These are phyloP conservation scores for Colletotrichum lupini DNA, from an alignment of 2,329 filamentous ascomycete genomes.

Conservation along the genomic window DNA sequence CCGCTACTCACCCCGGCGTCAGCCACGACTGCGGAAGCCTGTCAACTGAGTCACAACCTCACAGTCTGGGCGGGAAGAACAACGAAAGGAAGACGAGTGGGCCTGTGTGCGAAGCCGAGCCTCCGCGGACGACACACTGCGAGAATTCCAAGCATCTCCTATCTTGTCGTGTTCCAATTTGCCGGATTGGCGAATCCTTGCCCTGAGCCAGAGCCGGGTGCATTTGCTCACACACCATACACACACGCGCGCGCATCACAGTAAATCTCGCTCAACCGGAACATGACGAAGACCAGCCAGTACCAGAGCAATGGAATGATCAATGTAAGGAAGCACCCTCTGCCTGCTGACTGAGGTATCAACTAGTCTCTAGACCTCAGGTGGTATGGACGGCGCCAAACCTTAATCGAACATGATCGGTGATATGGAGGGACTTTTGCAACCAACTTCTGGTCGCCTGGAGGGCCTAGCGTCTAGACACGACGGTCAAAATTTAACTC, in stretches of 20 bases:
- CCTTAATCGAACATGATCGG: conserved; percentile 32
- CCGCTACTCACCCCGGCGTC: conserved; percentile 24
- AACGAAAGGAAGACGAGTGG: conserved; percentile 9
- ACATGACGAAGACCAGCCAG: neutral
- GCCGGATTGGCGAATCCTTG: neutral
- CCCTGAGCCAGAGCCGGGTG: neutral
- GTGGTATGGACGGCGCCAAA: conserved; percentile 28
- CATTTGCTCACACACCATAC: neutral
- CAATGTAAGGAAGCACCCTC: neutral
- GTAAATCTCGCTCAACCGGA: neutral
- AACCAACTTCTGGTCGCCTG: neutral
- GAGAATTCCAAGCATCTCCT: conserved; percentile 1
- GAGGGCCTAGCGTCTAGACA: neutral
- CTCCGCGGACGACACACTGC: neutral
- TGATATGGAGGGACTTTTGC: conserved; percentile 20
- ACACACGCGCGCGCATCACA: neutral
- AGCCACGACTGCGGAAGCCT: conserved; percentile 17
- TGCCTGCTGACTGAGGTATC: neutral
- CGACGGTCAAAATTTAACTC: neutral
- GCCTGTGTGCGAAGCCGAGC: conserved; percentile 8
- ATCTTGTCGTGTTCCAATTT: conserved; percentile 19
- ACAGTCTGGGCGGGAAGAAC: conserved; percentile 16
- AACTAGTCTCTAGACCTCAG: conserved; percentile 13
- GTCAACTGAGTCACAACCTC: conserved; percentile 26
- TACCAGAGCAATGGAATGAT: conserved; percentile 15